phyloP scores from a whole-genome alignment of 805 yeast species.

The Kluyveromyces wickerhamii region DNA sequence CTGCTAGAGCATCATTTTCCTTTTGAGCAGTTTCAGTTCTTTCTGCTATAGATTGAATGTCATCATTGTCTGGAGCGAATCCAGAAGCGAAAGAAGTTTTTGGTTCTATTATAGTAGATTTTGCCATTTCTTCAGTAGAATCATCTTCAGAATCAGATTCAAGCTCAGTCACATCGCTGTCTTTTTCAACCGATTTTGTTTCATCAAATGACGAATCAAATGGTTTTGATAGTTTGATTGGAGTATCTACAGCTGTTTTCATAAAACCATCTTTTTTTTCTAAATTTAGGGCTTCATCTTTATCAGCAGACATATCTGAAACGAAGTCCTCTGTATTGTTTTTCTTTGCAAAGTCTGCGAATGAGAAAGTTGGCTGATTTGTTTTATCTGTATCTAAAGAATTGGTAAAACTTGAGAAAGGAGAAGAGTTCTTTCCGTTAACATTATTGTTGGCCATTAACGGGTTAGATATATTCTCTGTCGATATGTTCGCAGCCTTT shows the following conservation, averaged over 20 bases:
- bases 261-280: no score
- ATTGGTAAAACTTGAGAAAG: conserved; percentile 21
- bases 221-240: no score
- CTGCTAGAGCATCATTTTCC: not conserved
- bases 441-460: not conserved
- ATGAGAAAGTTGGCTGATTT: conserved; percentile 12
- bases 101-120: no score
- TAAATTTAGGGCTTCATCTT: not conserved
- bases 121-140: not conserved
- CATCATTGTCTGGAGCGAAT: no score
- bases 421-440: conserved; percentile 10
- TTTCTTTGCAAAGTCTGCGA: conserved; percentile 8
- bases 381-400: conserved; percentile 13
- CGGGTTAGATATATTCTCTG: conserved; percentile 8
- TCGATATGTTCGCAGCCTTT: conserved; percentile 19
- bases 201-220: no score
- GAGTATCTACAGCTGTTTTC: no score
- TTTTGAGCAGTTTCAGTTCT: not conserved
- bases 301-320: not conserved
- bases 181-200: no score
- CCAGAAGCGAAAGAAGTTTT: no score
- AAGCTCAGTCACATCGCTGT: no score
- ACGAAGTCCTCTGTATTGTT: no score
- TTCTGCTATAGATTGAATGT: not conserved
- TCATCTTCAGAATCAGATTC: no score